phyloP scores from a whole-genome alignment of 305 asterid genomes.

The Fraxinus baroniana region DNA sequence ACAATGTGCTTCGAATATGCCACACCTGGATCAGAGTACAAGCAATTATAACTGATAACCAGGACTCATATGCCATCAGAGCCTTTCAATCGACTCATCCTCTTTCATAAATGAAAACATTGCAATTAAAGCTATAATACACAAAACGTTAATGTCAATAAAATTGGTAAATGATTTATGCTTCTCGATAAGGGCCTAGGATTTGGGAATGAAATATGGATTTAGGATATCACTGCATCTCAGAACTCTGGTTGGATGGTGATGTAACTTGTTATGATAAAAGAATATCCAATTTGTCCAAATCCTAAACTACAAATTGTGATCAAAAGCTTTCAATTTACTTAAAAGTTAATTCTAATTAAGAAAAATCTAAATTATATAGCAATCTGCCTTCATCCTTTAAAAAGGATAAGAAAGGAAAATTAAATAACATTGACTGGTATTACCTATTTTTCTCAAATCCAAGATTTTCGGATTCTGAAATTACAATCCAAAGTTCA shows the following conservation, averaged over 20 bases:
- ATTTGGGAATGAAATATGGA: background rate
- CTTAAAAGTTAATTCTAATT: background rate
- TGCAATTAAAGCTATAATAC: background rate
- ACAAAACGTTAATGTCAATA: background rate
- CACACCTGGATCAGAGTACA: slow-evolving; percentile 45
- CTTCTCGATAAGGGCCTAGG: background rate
- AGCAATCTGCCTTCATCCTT: background rate
- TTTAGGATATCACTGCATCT: background rate
- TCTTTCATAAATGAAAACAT: background rate
- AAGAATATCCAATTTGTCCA: background rate
- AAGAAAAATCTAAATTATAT: background rate
- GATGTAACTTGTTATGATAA: background rate
- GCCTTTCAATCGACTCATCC: background rate
- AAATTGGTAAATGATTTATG: background rate
- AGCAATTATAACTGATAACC: slow-evolving; percentile 19
- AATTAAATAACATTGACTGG: background rate
- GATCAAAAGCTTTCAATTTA: background rate
- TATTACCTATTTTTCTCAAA: background rate
- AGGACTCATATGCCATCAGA: background rate
- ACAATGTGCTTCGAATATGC: slow-evolving; percentile 74
- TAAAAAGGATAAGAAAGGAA: background rate
- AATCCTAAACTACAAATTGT: background rate
- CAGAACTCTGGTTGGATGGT: background rate
- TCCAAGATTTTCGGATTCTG: background rate
- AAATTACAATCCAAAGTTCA: background rate